Conservation (phyloP, 2,329 filamentous ascomycete species). For the Nemania sp. region DNA sequence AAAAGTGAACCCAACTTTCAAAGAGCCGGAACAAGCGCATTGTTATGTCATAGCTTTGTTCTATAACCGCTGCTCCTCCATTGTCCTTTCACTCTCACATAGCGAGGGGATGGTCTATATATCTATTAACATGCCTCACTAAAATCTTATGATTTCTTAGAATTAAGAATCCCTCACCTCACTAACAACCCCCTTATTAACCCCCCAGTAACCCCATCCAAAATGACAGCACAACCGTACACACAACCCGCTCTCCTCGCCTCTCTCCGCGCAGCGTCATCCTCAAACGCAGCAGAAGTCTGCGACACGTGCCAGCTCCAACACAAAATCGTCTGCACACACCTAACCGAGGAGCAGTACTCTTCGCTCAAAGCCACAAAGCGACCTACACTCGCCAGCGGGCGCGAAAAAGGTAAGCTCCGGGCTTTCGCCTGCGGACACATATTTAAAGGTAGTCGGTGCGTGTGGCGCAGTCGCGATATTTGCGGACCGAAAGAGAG, state of each 20-base stretch:
- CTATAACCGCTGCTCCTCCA: too few relatives aligned
- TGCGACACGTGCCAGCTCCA: slow-evolving; percentile 3
- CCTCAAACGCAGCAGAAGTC: background rate
- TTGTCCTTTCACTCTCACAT: too few relatives aligned
- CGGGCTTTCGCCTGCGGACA: slow-evolving; percentile 18
- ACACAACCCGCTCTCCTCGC: background rate
- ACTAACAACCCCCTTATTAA: background rate
- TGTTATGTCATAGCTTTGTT: too few relatives aligned
- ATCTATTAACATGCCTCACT: too few relatives aligned
- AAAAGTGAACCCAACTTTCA: too few relatives aligned
- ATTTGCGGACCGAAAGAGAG: slow-evolving; percentile 1
- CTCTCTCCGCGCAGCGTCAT: background rate
- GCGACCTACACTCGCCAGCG: background rate
- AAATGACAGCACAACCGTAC: background rate
- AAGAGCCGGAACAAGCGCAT: too few relatives aligned
- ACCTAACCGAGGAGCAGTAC: slow-evolving; percentile 10
- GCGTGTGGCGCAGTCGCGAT: background rate
- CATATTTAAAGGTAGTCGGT: background rate
- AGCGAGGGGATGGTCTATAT: too few relatives aligned
- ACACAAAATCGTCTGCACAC: background rate
- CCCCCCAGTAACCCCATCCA: too few relatives aligned
- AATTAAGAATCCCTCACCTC: background rate
- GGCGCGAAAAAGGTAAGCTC: background rate
- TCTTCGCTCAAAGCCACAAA: slow-evolving; percentile 10
- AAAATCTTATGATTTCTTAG: too few relatives aligned